Percentiles rank a stretch among this genome's conserved stretches.
These are phyloP conservation scores for Physcia stellaris DNA, from an alignment of 495 filamentous ascomycete genomes.

Conservation along the genomic window DNA sequence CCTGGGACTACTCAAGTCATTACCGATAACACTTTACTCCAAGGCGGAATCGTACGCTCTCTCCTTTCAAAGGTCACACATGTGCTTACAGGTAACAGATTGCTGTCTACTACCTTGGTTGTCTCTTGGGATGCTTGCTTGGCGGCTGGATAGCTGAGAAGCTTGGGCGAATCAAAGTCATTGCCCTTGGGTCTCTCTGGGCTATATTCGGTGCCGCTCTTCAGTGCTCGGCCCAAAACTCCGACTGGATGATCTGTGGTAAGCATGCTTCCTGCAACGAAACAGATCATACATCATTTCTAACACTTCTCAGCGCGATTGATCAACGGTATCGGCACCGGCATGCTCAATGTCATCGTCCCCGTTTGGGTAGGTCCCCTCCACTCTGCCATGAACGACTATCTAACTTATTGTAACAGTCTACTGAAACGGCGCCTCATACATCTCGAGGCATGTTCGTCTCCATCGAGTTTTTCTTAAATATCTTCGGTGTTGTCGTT, in stretches of 20 bases:
- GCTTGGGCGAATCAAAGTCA: slow-evolving; percentile 39
- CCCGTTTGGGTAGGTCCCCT: slow-evolving; percentile 38
- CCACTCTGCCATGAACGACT: slow-evolving; percentile 15
- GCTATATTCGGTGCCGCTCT: slow-evolving; percentile 35
- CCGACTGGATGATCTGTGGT: slow-evolving; percentile 38
- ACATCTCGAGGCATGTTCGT: slow-evolving; percentile 55
- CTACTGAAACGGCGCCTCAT: slow-evolving; percentile 44
- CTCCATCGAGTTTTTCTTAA: slow-evolving; percentile 56
- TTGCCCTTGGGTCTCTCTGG: slow-evolving; percentile 34
- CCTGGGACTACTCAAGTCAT: slow-evolving; percentile 22
- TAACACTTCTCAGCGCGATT: slow-evolving; percentile 26
- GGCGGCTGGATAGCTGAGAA: slow-evolving; percentile 37
- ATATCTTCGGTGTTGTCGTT: slow-evolving; percentile 48
- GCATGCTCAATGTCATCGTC: slow-evolving; percentile 42
- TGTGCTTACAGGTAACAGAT: slow-evolving; percentile 10
- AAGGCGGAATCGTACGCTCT: slow-evolving; percentile 33
- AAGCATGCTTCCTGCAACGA: slow-evolving; percentile 6
- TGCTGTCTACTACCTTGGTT: slow-evolving; percentile 40
- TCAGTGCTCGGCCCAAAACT: slow-evolving; percentile 34
- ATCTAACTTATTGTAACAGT: slow-evolving; percentile 7
- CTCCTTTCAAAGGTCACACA: neutral
- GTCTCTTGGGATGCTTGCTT: slow-evolving; percentile 31
- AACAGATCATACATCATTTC: neutral
- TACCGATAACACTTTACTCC: slow-evolving; percentile 32
- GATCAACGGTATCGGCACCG: slow-evolving; percentile 44